Base-by-base conservation (phyloP, 2,329 filamentous ascomycete species). In the Cladorrhinum sp. region DNA sequence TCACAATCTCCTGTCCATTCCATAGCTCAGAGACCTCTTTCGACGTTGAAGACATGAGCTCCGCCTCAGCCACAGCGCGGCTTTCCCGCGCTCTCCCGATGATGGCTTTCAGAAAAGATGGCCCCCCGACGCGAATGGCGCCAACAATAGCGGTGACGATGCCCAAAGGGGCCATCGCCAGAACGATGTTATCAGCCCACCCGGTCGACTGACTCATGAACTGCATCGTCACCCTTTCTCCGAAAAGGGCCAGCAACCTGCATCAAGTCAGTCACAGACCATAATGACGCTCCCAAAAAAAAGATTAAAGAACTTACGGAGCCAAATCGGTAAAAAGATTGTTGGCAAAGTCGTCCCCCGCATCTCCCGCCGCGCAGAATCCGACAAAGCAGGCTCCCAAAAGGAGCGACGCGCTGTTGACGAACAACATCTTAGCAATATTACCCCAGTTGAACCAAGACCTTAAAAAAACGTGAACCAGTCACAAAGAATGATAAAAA, bases 31-130 rank as follows among this genome's bases (percentile, higher is more conserved):
- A 78, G 0, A 76, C 78, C 1, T 76, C 76, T 9, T 76, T 67
- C 0, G 77, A 80, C 0, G 79, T 80, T 3, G 78, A 82, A 0
- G 78, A 78, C 60, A 80, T 71, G 0, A 81, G 64, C 23, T 81
- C 79, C 0, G 68, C 67, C 26, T 81, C 79, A 0, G 73, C 75
- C 1, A 72, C 70, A 0, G 76, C 74, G 0, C 70, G 69, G 2
- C 73, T 76, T 63, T 81, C 79, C 39, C 77, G 72, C 0, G 76
- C 77, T 52, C 79, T 69, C 2, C 79, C 79, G 9, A 81, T 72
- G 6, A 81, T 72, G 0, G 79, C 76, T 20, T 75, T 75, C 0
- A 80, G 69, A 58, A 73, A 78, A 1, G 72, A 65, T 1, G 73
- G 75, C 0, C 79, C 78, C n/a, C 75, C 75, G 0, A 81, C 75